These are phyloP conservation scores for Tardiomyces digboiensis DNA, from an alignment of 1,139 yeast genomes.

Conservation along the genomic window DNA sequence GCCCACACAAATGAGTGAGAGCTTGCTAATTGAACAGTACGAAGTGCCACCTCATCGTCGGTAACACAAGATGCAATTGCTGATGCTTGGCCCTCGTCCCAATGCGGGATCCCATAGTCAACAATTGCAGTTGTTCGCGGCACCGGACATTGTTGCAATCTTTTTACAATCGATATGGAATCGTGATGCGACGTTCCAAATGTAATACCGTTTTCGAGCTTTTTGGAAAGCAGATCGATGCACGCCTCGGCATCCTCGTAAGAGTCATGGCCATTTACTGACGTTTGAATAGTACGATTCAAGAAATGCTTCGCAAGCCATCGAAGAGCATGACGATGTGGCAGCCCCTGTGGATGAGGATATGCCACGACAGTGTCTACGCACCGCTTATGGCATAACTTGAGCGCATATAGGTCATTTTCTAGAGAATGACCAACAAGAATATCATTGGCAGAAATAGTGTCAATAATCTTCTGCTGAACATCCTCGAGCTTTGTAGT, in stretches of 20 bases:
- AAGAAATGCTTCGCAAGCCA: slow-evolving; percentile 53
- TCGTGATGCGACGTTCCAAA: slow-evolving; percentile 41
- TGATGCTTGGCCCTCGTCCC: slow-evolving; percentile 22
- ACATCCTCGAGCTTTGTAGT: slow-evolving; percentile 59
- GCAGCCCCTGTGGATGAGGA: slow-evolving; percentile 74
- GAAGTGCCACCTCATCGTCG: slow-evolving; percentile 49
- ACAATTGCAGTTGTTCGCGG: slow-evolving; percentile 23
- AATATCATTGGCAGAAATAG: slow-evolving; percentile 57
- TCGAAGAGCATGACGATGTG: slow-evolving; percentile 66
- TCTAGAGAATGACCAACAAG: slow-evolving; percentile 91
- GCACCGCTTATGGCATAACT: slow-evolving; percentile 59
- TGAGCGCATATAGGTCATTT: slow-evolving; percentile 76
- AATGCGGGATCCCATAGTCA: slow-evolving; percentile 27
- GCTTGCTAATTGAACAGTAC: slow-evolving; percentile 24
- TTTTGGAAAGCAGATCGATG: slow-evolving; percentile 62
- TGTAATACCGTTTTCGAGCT: slow-evolving; percentile 52
- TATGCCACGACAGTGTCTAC: slow-evolving; percentile 82
- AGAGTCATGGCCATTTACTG: slow-evolving; percentile 66
- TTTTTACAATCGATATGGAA: slow-evolving; percentile 1
- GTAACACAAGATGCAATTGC: slow-evolving; percentile 36
- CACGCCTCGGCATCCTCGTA: slow-evolving; percentile 81
- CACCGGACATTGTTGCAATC: slow-evolving; percentile 2
- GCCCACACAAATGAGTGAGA: slow-evolving; percentile 41
- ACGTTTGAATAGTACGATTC: slow-evolving; percentile 52
- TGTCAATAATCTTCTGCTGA: slow-evolving; percentile 43